These are phyloP conservation scores for Tuber microsphaerosporum DNA, from an alignment of 495 filamentous ascomycete genomes.

Conservation along the genomic window DNA sequence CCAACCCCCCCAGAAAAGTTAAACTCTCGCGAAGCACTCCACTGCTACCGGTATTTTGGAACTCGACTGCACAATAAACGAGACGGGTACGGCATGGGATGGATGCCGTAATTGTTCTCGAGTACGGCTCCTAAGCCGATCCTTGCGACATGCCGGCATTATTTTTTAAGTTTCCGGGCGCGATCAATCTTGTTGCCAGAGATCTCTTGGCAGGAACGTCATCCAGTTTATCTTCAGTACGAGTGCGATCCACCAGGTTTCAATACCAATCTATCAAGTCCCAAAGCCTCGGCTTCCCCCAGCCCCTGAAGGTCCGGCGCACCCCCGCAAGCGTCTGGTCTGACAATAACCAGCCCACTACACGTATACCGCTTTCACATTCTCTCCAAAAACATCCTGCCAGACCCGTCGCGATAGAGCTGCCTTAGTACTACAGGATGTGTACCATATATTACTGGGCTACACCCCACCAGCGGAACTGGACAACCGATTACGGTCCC, in stretches of 20 bases:
- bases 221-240: background rate
- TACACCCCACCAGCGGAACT: constrained; percentile 62
- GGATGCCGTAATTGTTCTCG: background rate
- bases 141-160: background rate
- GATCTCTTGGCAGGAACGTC: constrained; percentile 2
- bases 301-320: background rate
- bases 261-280: background rate
- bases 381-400: constrained; percentile 52
- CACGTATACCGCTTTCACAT: constrained; percentile 60
- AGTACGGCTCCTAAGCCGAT: background rate
- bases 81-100: background rate
- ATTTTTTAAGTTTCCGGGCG: background rate
- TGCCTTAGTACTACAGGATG: constrained; percentile 60
- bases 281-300: background rate
- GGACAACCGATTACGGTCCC: constrained; percentile 48
- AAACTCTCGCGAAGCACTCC: background rate
- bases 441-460: constrained; percentile 60
- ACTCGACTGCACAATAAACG: background rate
- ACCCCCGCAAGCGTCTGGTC: constrained; percentile 32
- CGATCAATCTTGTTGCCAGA: background rate
- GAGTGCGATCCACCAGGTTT: background rate
- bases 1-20: background rate
- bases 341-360: constrained; percentile 66
- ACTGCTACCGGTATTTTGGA: background rate
- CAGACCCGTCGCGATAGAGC: constrained; percentile 62